Evolutionary conservation across 495 filamentous ascomycete species (phyloP), one percentile per base, ranked within the genome.

Genomic region (Podospora bellae-mahoneyi): DNA sequence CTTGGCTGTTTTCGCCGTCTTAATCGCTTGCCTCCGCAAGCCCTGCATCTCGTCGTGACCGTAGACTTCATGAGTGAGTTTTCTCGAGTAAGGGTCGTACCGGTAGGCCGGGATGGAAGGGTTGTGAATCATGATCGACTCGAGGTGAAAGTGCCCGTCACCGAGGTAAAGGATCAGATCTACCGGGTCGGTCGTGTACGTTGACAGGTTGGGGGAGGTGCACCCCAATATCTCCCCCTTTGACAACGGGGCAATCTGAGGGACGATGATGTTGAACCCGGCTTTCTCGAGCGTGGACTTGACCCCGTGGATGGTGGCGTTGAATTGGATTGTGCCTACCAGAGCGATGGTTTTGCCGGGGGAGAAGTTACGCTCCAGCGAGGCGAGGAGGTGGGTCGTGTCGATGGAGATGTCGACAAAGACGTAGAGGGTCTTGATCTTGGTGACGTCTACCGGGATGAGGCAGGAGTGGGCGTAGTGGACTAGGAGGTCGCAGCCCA

Each of bases 381-480:
- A 96, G 0, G 89, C 89, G 27, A 97, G 75, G 2, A 99, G 86
- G 77, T 99, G 95, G 4, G 86, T 74, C 0, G 90, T 91, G 81
- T 98, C 95, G 78, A 99, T 97, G 78, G 88, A 90, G 77, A 99
- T 98, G 74, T 96, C 94, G 61, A 99, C 95, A 74, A 99, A 99
- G 69, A 99, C 92, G 76, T 99, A 99, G 0, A 99, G 84, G 0
- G 93, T 97, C 75, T 93, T 93, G 74, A 99, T 97, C 74, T 90
- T 90, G 20, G 95, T 99, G 10, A 97, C 90, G 73, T 95, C 93
- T 0, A 98, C 93, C 0, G 95, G 96, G 70, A 99, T 96, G 15
- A 99, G 84, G 72, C 95, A 99, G 76, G 89, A 93, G 77, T 99
- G 95, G 0, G 95, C 95, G 75, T 99, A 99, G 78, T 99, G 95